Evolutionary conservation across 2,329 filamentous ascomycete genomes (phyloP).

Genomic region (Fusarium anguioides): DNA sequence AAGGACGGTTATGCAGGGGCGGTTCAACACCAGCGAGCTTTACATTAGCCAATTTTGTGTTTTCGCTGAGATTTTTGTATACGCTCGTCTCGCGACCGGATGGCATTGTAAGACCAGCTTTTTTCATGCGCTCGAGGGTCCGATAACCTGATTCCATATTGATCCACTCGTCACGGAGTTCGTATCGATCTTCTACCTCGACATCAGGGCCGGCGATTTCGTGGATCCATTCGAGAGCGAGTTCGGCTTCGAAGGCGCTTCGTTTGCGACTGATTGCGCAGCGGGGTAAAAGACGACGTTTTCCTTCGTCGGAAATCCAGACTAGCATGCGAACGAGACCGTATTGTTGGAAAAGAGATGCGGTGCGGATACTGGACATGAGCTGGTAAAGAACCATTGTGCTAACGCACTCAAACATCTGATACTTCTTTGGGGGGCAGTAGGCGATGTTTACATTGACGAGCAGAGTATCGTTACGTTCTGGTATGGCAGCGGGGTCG

Average conservation of each 20-base stretch:
- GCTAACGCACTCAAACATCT: constrained; percentile 66
- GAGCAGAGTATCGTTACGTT: constrained; percentile 78
- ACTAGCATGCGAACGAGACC: constrained; percentile 83
- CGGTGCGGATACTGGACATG: constrained; percentile 66
- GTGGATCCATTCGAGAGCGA: constrained; percentile 67
- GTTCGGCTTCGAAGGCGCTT: constrained; percentile 68
- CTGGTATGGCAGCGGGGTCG: constrained; percentile 53
- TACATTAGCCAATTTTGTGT: constrained; percentile 38
- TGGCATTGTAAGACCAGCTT: constrained; percentile 57
- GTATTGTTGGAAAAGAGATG: constrained; percentile 75
- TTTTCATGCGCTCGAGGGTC: constrained; percentile 60
- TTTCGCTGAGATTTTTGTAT: constrained; percentile 39
- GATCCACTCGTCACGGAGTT: constrained; percentile 60
- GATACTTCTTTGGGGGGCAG: constrained; percentile 62
- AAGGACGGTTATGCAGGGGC: constrained; percentile 53
- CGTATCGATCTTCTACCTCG: constrained; percentile 42
- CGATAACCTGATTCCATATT: constrained; percentile 58
- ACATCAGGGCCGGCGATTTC: constrained; percentile 64
- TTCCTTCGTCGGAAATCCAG: constrained; percentile 74
- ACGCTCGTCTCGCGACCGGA: constrained; percentile 54
- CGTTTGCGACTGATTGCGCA: constrained; percentile 66
- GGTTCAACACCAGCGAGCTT: constrained; percentile 47
- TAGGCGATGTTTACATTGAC: constrained; percentile 75
- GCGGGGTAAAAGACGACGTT: constrained; percentile 69
- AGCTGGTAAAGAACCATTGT: constrained; percentile 71